Conservation (phyloP, 2,329 filamentous ascomycete genomes). For the Venturia aucupariae region DNA sequence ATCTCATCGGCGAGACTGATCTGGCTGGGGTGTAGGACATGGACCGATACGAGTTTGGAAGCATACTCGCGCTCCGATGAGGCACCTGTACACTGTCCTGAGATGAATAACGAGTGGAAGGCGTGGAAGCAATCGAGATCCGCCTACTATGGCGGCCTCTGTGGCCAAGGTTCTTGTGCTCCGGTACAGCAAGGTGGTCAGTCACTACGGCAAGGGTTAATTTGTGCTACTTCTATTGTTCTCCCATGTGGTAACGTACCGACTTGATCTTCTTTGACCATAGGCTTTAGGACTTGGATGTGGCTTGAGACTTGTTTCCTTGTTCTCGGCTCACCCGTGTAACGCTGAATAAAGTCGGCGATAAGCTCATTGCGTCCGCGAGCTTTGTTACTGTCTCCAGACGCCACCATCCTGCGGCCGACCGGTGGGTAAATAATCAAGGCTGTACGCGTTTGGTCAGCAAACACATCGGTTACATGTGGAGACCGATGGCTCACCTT, state of each 20-base stretch:
- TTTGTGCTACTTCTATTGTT: background rate
- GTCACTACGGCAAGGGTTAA: background rate
- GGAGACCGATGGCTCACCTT: conserved; percentile 26
- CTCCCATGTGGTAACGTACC: conserved; percentile 28
- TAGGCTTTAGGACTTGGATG: conserved; percentile 51
- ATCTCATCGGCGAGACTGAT: background rate
- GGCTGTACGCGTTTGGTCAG: conserved; percentile 21
- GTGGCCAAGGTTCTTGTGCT: background rate
- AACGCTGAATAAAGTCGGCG: conserved; percentile 46
- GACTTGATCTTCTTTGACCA: conserved; percentile 42
- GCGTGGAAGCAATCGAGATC: background rate
- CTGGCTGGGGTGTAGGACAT: background rate
- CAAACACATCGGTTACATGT: conserved; percentile 5
- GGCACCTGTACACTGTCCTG: conserved; percentile 1
- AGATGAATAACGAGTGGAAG: background rate
- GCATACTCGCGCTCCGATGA: background rate
- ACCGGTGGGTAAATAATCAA: conserved; percentile 49
- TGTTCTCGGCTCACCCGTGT: conserved; percentile 43
- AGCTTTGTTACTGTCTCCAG: conserved; percentile 39
- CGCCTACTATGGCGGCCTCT: background rate
- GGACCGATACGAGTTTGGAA: background rate
- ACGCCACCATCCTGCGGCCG: conserved; percentile 43
- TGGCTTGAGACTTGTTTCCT: conserved; percentile 57
- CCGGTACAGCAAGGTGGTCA: background rate
- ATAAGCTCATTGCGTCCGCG: conserved; percentile 55